A percentile compares a stretch with the other conserved stretches of the same genome.
Conservation (phyloP, 1,284 basidiomycete genomes). For the Afroboletus lepidellus region DNA sequence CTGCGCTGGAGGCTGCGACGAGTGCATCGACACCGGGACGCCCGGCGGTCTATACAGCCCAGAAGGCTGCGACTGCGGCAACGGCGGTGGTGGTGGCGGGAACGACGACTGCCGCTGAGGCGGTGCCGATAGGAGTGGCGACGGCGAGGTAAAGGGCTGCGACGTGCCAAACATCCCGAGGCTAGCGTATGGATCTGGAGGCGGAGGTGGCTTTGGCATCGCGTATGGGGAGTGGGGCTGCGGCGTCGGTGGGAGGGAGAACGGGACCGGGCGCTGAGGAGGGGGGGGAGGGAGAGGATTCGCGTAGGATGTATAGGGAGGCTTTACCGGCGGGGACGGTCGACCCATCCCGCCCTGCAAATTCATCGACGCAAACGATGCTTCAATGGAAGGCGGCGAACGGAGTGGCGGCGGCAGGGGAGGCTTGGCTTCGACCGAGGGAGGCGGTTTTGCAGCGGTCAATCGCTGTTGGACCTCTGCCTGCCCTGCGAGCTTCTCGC, state of each 20-base stretch:
- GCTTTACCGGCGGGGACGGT: conserved; percentile 32
- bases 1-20: conserved; percentile 18
- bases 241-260: conserved; percentile 39
- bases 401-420: conserved; percentile 47
- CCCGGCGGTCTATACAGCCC: conserved; percentile 27
- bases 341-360: conserved; percentile 20
- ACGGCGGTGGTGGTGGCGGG: conserved; percentile 33
- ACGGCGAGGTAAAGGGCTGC: conserved; percentile 11
- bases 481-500: conserved; percentile 66
- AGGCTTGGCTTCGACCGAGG: conserved; percentile 49
- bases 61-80: conserved; percentile 25
- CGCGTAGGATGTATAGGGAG: conserved; percentile 30
- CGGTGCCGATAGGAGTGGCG: conserved; percentile 17
- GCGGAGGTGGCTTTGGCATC: conserved; percentile 20
- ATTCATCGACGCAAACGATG: conserved; percentile 55
- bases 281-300: conserved; percentile 31
- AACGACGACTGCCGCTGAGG: conserved; percentile 22
- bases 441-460: conserved; percentile 39
- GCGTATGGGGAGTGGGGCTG: conserved; percentile 38
- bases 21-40: conserved; percentile 22
- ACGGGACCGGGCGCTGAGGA: conserved; percentile 35
- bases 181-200: conserved; percentile 54
- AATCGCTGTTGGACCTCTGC: conserved; percentile 71
- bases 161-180: conserved; percentile 45
- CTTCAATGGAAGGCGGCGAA: conserved; percentile 43